Evolutionary conservation across 495 filamentous ascomycete genomes (phyloP), one percentile per base, ranked within the genome.

Genomic region (Neurospora sp.): DNA sequence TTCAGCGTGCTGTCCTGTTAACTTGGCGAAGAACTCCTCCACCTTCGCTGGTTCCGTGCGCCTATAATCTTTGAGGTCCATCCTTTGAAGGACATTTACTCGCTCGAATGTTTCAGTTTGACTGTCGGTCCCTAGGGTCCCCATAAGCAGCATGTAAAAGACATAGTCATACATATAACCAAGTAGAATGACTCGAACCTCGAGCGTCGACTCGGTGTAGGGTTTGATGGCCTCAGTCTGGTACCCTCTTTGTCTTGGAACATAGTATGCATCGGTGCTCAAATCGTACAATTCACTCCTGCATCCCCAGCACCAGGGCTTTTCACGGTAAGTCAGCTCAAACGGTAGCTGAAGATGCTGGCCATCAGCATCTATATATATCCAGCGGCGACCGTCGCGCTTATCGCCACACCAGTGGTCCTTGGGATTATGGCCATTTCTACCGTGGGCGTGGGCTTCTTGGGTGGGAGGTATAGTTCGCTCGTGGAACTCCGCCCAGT

Each of bases 111-210:
- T 54, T 27, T 27, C 46, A 23, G 20, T 23, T 2, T 54, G 46
- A 54, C 0, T 10, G 2, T 23, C 46, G 0, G 20, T 23, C 0
- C 46, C 46, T 2, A 4, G 1, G 0, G 20, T 0, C 20, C 4
- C 27, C 4, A 54, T 54, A 0, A 54, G 46, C 3, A 54, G 0
- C 46, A 54, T 54, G 46, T 54, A 54, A 0, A 0, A 54, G 10
- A 54, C 9, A 12, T 14, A 0, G 20, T 0, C 0, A 0, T 20
- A 0, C 0, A 6, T 6, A 14, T 54, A 23, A 6, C 46, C 46
- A 11, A 54, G 46, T 2, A 54, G 0, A 14, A 54, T 27, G 10
- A 6, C 20, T 27, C 46, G 46, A 20, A 27, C 1, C 12, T 54
- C 46, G 1, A 27, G 14, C 9, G 46, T 27, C 4, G 20, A 54